Conservation (phyloP, 2,329 filamentous ascomycete genomes). For the Hypoxylon sp. region DNA sequence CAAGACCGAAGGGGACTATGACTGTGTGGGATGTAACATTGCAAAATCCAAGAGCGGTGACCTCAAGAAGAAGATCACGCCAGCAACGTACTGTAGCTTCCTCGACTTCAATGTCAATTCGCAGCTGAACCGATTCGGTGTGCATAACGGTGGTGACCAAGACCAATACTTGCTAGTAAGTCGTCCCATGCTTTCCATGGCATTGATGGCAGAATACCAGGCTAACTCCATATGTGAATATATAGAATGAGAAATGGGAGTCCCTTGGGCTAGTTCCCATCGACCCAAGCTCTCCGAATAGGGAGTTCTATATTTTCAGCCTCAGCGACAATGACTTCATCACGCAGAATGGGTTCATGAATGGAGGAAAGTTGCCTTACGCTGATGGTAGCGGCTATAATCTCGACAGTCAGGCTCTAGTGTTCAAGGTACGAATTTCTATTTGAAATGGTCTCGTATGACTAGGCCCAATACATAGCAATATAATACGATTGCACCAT, state of each 20-base stretch:
- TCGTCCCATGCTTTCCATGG: neutral
- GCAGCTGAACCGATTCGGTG: slow-evolving; percentile 74
- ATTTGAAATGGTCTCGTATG: slow-evolving; percentile 34
- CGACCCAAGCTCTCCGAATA: slow-evolving; percentile 60
- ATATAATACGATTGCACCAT: slow-evolving; percentile 7
- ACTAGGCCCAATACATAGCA: neutral
- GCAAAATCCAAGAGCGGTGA: slow-evolving; percentile 61
- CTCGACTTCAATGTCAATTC: slow-evolving; percentile 77
- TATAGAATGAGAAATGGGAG: slow-evolving; percentile 82
- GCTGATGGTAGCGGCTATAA: slow-evolving; percentile 70
- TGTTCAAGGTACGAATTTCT: slow-evolving; percentile 69
- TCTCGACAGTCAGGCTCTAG: slow-evolving; percentile 74
- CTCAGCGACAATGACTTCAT: slow-evolving; percentile 83
- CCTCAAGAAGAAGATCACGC: slow-evolving; percentile 67
- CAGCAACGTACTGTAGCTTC: slow-evolving; percentile 75
- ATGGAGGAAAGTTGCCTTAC: slow-evolving; percentile 70
- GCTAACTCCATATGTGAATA: slow-evolving; percentile 24
- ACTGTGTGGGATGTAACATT: slow-evolving; percentile 55
- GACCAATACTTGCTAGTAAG: slow-evolving; percentile 66
- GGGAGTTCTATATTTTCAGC: slow-evolving; percentile 77
- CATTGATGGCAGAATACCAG: neutral
- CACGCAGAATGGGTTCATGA: slow-evolving; percentile 75
- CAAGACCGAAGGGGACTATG: slow-evolving; percentile 60
- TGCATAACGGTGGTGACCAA: slow-evolving; percentile 77
- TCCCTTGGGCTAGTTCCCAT: slow-evolving; percentile 74